Evolutionary conservation across 805 yeast genomes (phyloP).

Genomic region (Monosporozyma yasuniensis): DNA sequence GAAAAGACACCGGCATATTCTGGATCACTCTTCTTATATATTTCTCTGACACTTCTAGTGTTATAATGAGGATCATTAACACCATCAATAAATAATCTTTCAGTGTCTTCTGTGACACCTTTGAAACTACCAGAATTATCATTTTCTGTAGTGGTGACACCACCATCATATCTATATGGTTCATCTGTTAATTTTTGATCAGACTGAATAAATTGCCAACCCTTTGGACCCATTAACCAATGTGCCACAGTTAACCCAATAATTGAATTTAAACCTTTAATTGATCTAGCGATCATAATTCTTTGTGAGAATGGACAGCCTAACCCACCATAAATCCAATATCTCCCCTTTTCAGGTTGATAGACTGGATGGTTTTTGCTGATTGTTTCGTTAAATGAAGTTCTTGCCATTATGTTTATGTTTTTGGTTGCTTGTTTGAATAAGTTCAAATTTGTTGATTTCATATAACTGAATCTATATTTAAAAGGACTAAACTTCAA

Average conservation of each 20-base stretch:
- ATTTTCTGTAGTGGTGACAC: constrained; percentile 9
- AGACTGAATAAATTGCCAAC: constrained; percentile 63
- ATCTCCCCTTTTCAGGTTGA: constrained; percentile 68
- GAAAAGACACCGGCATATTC: constrained; percentile 76
- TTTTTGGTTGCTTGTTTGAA: not conserved
- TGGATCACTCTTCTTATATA: constrained; percentile 68
- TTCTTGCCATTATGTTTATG: constrained; percentile 2
- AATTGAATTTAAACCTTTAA: constrained; percentile 60
- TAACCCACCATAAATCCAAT: constrained; percentile 76
- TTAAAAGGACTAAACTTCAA: too few relatives aligned
- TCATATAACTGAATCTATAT: not conserved
- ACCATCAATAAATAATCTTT: constrained; percentile 26
- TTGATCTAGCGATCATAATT: constrained; percentile 55
- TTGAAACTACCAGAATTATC: constrained; percentile 13
- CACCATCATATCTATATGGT: constrained; percentile 16
- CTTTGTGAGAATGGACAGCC: constrained; percentile 97
- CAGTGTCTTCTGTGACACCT: constrained; percentile 12
- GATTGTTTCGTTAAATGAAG: constrained; percentile 54
- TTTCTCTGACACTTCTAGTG: constrained; percentile 49
- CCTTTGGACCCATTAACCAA: constrained; percentile 78
- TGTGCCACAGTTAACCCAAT: constrained; percentile 73
- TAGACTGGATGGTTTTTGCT: constrained; percentile 42
- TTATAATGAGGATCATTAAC: constrained; percentile 56
- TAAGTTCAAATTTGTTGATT: not conserved
- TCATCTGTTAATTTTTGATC: constrained; percentile 8